Percentiles rank a stretch among this genome's conserved stretches.
Conservation (phyloP, 257 asterid species). For the Solanum infundibuliforme region DNA sequence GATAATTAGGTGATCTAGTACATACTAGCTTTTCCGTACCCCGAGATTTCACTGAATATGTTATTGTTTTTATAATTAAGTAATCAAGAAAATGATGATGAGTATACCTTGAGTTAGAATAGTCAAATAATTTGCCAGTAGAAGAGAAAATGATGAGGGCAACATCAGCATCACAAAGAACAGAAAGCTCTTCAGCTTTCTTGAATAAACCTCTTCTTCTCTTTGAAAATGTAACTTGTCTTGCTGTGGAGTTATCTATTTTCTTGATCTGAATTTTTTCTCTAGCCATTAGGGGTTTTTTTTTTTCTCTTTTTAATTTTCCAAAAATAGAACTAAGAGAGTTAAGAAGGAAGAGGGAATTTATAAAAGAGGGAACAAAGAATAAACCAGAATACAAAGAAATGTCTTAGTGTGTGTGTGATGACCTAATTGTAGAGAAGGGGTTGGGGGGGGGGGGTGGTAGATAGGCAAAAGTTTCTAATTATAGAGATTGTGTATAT, state of each 20-base stretch:
- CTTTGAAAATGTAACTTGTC: constrained; percentile 74
- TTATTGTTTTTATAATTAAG: not conserved
- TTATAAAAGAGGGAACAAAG: not conserved
- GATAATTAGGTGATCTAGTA: not conserved
- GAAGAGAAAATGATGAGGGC: constrained; percentile 66
- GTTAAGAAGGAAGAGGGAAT: not conserved
- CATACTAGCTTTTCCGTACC: not conserved
- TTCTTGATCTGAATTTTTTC: constrained; percentile 79
- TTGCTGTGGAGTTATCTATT: constrained; percentile 64
- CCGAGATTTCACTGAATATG: not conserved
- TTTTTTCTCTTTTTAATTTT: not conserved
- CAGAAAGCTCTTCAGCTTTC: constrained; percentile 76
- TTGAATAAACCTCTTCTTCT: constrained; percentile 77
- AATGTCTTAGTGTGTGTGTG: not conserved
- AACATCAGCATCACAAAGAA: constrained; percentile 81
- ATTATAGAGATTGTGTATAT: not conserved
- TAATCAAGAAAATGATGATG: not conserved
- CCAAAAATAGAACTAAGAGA: not conserved
- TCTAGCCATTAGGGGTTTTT: constrained; percentile 32
- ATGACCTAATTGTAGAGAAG: not conserved
- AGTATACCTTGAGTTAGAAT: constrained; percentile 55
- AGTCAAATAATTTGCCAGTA: constrained; percentile 57
- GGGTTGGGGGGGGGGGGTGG: not conserved
- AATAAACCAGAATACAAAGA: constrained; percentile 24
- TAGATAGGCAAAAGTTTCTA: not conserved